These are phyloP conservation scores for Mortierella sp. DNA, from an alignment of 371 early-diverging fungal genomes.

Conservation along the genomic window DNA sequence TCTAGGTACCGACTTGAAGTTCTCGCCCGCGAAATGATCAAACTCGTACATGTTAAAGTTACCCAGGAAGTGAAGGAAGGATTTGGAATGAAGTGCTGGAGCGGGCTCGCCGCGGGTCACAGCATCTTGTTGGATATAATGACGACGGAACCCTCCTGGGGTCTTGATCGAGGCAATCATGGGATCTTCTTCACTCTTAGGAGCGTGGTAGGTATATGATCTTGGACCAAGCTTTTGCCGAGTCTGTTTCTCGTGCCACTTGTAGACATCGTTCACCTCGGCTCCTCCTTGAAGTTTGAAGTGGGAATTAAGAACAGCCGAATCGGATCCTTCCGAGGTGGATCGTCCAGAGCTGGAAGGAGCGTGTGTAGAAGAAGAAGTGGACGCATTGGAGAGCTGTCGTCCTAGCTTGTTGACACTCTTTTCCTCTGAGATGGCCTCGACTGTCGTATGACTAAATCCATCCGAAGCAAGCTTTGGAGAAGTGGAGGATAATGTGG, in stretches of 20 bases:
- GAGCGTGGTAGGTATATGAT: neutral
- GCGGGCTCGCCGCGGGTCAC: slow-evolving; percentile 9
- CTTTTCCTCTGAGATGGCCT: too few relatives aligned
- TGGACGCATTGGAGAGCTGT: too few relatives aligned
- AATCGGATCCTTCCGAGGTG: neutral
- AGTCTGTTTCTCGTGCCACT: slow-evolving; percentile 45
- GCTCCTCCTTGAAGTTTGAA: slow-evolving; percentile 57
- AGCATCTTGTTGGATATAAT: slow-evolving; percentile 62
- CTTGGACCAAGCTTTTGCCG: neutral
- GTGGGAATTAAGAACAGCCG: neutral
- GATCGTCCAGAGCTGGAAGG: too few relatives aligned
- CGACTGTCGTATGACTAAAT: too few relatives aligned
- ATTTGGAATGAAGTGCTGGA: slow-evolving; percentile 44
- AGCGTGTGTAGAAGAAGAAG: too few relatives aligned
- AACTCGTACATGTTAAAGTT: slow-evolving; percentile 54
- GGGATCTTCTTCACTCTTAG: neutral
- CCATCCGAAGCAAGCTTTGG: too few relatives aligned
- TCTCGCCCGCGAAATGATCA: slow-evolving; percentile 76
- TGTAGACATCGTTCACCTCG: slow-evolving; percentile 62
- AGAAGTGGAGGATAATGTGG: too few relatives aligned
- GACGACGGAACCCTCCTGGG: slow-evolving; percentile 75
- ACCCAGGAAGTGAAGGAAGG: slow-evolving; percentile 76
- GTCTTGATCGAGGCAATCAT: slow-evolving; percentile 38
- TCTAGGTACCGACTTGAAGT: slow-evolving; percentile 44
- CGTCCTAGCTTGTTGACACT: too few relatives aligned